These are phyloP conservation scores for Glebionis coronaria DNA, from an alignment of 129 eudicot species.

Conservation along the genomic window DNA sequence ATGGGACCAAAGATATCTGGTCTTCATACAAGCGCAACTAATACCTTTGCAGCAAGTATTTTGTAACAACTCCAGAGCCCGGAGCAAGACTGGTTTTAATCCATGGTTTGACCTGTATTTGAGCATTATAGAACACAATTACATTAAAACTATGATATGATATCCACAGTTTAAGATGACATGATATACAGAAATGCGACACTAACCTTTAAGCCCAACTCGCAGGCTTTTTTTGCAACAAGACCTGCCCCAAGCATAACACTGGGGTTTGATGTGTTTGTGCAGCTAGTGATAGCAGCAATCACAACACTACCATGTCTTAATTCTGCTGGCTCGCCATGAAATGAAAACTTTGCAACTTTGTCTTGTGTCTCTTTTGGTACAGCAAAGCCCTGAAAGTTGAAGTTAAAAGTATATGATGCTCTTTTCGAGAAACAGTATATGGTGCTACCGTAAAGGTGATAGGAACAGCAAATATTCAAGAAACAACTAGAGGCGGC, in stretches of 20 bases:
- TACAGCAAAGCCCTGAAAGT: constrained; percentile 82
- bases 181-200: neutral
- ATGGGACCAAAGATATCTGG: neutral
- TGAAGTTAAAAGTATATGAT: neutral
- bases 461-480: neutral
- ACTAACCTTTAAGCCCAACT: constrained; percentile 82
- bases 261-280: constrained; percentile 99
- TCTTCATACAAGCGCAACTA: constrained; percentile 5
- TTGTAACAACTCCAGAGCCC: constrained; percentile 91
- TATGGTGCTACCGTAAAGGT: neutral
- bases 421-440: too few relatives aligned
- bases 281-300: constrained; percentile 97
- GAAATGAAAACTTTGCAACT: constrained; percentile 67
- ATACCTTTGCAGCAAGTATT: constrained; percentile 72
- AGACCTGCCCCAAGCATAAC: constrained; percentile 99
- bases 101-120: constrained; percentile 85
- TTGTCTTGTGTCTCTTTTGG: constrained; percentile 85
- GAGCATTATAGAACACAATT: constrained; percentile 9
- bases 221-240: constrained; percentile 95
- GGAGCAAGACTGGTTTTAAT: constrained; percentile 89
- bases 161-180: constrained; percentile 23
- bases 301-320: constrained; percentile 95
- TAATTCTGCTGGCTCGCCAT: constrained; percentile 86
- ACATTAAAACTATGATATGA: neutral
- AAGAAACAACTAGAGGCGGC: too few relatives aligned